phyloP scores from a whole-genome alignment of 1,284 basidiomycete genomes.

The Exobasidium cylindrosporum region DNA sequence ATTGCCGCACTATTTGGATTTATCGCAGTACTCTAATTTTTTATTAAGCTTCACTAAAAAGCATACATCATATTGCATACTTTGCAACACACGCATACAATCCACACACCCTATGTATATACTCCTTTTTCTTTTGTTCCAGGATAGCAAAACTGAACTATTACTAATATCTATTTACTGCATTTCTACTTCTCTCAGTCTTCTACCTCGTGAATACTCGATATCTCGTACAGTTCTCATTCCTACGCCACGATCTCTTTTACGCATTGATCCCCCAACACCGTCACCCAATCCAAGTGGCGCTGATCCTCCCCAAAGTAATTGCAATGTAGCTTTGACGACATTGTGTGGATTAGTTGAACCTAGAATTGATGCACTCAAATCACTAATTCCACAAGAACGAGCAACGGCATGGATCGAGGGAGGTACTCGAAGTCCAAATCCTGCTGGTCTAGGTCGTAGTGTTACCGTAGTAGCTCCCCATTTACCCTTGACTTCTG shows the following conservation, averaged over 20 bases:
- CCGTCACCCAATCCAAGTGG: conserved; percentile 51
- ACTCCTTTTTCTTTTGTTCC: no score
- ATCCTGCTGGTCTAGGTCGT: conserved; percentile 80
- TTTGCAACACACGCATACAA: no score
- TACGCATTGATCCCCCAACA: conserved; percentile 43
- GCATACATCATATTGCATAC: no score
- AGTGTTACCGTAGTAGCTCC: conserved; percentile 79
- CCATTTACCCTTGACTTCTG: conserved; percentile 75
- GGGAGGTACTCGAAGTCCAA: conserved; percentile 85
- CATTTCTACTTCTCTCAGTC: conserved; percentile 12
- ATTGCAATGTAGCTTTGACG: conserved; percentile 58
- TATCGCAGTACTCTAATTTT: background rate
- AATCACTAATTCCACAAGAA: conserved; percentile 89
- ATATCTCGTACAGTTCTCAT: conserved; percentile 27
- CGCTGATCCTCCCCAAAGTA: conserved; percentile 49
- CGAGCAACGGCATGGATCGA: conserved; percentile 80
- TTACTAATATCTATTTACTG: background rate
- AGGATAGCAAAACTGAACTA: no score
- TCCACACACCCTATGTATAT: no score
- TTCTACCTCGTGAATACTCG: conserved; percentile 15
- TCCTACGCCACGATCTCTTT: conserved; percentile 49
- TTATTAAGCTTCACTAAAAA: no score
- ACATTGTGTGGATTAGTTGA: conserved; percentile 74
- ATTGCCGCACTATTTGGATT: background rate
- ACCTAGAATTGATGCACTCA: conserved; percentile 89